Percentiles rank a stretch among this genome's conserved stretches.
Conservation (phyloP, 306 rosid genomes). For the Carpinus fangiana region DNA sequence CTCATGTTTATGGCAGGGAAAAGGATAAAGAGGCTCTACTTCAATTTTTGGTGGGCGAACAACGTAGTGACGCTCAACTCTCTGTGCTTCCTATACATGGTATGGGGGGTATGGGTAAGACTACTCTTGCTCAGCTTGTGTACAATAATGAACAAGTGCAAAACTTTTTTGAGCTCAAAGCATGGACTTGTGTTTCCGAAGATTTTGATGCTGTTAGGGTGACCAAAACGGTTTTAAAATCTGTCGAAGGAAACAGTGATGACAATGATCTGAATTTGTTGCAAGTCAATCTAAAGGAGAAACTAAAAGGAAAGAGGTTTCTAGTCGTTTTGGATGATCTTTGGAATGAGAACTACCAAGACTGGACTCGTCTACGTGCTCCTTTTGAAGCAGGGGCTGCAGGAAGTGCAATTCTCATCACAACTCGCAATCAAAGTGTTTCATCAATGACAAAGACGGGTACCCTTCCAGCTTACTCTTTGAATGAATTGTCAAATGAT, state of each 20-base stretch:
- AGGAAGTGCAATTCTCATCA: slow-evolving; percentile 8
- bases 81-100: slow-evolving; percentile 6
- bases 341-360: not conserved
- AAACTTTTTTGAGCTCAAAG: not conserved
- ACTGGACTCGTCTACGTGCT: slow-evolving; percentile 1
- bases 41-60: not conserved
- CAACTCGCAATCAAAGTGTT: not conserved
- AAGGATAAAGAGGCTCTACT: not conserved
- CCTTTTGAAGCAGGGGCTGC: slow-evolving; percentile 7
- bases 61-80: not conserved
- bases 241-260: no score
- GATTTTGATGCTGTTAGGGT: not conserved
- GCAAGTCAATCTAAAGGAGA: not conserved
- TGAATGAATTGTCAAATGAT: not conserved
- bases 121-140: not conserved
- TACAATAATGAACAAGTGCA: not conserved
- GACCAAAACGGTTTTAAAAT: not conserved
- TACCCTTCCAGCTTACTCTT: not conserved
- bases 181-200: not conserved
- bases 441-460: slow-evolving; percentile 8
- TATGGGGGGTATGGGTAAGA: not conserved
- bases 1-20: slow-evolving; percentile 24
- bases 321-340: not conserved
- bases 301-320: not conserved
- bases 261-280: not conserved